Conservation (phyloP, 2,329 filamentous ascomycete species). For the Phaeosphaeriaceae sp. region DNA sequence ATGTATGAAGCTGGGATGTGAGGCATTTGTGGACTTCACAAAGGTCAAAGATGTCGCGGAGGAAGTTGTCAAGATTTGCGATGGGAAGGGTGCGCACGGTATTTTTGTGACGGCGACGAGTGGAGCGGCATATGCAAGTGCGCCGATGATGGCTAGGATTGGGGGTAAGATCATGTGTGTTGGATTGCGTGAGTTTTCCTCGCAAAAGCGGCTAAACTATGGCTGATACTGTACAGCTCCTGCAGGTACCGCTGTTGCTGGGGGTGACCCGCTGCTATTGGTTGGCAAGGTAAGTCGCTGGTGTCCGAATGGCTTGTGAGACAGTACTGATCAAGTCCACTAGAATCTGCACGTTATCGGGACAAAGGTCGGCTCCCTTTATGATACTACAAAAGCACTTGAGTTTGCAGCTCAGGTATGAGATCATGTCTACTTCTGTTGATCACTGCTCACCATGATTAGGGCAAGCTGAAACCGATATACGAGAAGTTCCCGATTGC, state of each 20-base stretch:
- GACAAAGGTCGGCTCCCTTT: conserved; percentile 52
- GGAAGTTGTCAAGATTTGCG: conserved; percentile 34
- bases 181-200: conserved; percentile 49
- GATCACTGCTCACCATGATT: background rate
- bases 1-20: conserved; percentile 33
- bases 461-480: conserved; percentile 54
- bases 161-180: conserved; percentile 60
- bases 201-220: background rate
- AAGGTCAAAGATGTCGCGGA: conserved; percentile 28
- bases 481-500: conserved; percentile 54
- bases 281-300: conserved; percentile 18
- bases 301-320: background rate
- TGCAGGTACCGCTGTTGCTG: conserved; percentile 22
- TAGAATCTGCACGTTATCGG: conserved; percentile 29
- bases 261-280: conserved; percentile 29
- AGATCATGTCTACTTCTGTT: background rate
- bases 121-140: conserved; percentile 25
- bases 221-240: conserved; percentile 39
- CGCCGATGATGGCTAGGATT: conserved; percentile 49
- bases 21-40: conserved; percentile 41
- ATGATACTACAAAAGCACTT: conserved; percentile 50
- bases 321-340: background rate
- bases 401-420: conserved; percentile 54
- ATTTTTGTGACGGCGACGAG: conserved; percentile 40
- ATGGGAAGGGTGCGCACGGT: conserved; percentile 41